Conservation (phyloP, 2,329 filamentous ascomycete species). For the Pestalotiopsis sp. region DNA sequence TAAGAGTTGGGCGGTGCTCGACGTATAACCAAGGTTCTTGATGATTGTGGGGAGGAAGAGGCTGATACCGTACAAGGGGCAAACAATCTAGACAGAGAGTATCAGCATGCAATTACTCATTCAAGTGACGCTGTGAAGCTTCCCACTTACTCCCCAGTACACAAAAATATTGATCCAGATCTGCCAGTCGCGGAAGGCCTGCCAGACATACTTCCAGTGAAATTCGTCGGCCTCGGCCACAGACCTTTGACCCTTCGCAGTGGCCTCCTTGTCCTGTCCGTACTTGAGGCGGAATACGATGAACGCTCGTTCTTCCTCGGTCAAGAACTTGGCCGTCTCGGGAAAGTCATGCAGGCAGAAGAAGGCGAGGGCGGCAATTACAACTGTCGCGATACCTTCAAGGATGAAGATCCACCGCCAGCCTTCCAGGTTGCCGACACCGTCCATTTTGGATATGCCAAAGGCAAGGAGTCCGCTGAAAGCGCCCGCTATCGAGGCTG, state of each 20-base stretch:
- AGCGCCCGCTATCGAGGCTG: slow-evolving; percentile 77
- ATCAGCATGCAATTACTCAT: slow-evolving; percentile 40
- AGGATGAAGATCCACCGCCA: slow-evolving; percentile 73
- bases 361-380: slow-evolving; percentile 69
- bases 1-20: slow-evolving; percentile 65
- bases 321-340: slow-evolving; percentile 75
- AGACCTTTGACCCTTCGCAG: slow-evolving; percentile 23
- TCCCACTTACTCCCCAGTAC: slow-evolving; percentile 62
- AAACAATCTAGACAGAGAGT: slow-evolving; percentile 43
- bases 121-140: slow-evolving; percentile 14
- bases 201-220: slow-evolving; percentile 73
- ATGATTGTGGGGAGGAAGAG: slow-evolving; percentile 68
- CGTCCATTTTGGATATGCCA: slow-evolving; percentile 71
- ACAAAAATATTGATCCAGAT: slow-evolving; percentile 66
- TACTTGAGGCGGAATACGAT: slow-evolving; percentile 71
- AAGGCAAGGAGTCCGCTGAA: slow-evolving; percentile 75
- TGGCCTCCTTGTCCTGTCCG: slow-evolving; percentile 61
- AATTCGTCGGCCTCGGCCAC: slow-evolving; percentile 75
- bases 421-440: slow-evolving; percentile 59
- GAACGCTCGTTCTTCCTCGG: slow-evolving; percentile 69
- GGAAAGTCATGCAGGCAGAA: slow-evolving; percentile 82
- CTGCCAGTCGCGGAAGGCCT: slow-evolving; percentile 79
- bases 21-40: slow-evolving; percentile 58
- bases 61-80: slow-evolving; percentile 59
- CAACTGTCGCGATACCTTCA: slow-evolving; percentile 66